Percentiles rank a stretch among this genome's conserved stretches.
Evolutionary conservation across 2,329 filamentous ascomycete species (phyloP).

Genomic region (Sphaerulina populicola): DNA sequence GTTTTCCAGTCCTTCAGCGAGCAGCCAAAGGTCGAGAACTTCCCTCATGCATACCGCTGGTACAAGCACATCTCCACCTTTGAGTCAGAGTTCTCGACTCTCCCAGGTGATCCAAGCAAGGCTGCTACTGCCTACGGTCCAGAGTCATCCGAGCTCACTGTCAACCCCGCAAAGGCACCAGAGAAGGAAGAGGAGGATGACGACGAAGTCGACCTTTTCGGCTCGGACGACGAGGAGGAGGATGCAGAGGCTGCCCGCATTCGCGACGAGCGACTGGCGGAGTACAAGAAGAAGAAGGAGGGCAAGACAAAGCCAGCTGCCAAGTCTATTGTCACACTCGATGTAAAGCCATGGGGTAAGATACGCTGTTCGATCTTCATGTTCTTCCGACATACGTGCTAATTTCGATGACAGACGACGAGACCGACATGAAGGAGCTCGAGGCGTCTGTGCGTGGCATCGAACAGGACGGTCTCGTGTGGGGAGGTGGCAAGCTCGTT

Average conservation of each 20-base stretch:
- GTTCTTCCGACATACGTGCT: background rate
- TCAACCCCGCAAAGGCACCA: slow-evolving; percentile 80
- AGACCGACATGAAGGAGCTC: slow-evolving; percentile 81
- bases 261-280: slow-evolving; percentile 81
- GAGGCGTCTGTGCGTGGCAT: slow-evolving; percentile 74
- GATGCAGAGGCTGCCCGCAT: slow-evolving; percentile 75
- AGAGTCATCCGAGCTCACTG: slow-evolving; percentile 63
- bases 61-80: slow-evolving; percentile 97
- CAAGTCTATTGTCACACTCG: slow-evolving; percentile 92
- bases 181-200: slow-evolving; percentile 57
- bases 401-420: slow-evolving; percentile 42
- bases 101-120: slow-evolving; percentile 85
- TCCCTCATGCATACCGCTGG: slow-evolving; percentile 91
- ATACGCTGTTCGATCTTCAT: slow-evolving; percentile 19
- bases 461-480: slow-evolving; percentile 87
- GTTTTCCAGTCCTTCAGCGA: slow-evolving; percentile 81
- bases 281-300: slow-evolving; percentile 96
- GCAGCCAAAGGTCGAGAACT: slow-evolving; percentile 72
- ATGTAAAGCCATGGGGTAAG: slow-evolving; percentile 99
- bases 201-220: slow-evolving; percentile 88
- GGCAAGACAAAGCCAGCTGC: slow-evolving; percentile 82
- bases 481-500: slow-evolving; percentile 86
- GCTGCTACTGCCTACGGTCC: slow-evolving; percentile 86
- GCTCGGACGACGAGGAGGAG: slow-evolving; percentile 87
- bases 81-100: slow-evolving; percentile 82